phyloP scores from a whole-genome alignment of 2,329 filamentous ascomycete genomes.

The Diaporthe caulivora region DNA sequence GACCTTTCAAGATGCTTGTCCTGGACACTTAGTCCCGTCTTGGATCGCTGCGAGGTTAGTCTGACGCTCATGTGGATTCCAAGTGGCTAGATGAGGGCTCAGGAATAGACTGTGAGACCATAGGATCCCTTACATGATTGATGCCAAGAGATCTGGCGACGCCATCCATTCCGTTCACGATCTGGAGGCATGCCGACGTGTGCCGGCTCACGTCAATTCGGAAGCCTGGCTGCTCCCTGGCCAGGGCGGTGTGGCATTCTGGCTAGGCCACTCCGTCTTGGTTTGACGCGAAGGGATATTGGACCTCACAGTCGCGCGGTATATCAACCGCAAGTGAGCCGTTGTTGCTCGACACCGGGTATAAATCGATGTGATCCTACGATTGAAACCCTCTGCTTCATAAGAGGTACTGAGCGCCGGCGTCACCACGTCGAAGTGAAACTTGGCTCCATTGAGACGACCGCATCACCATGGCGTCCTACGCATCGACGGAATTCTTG shows the following conservation, averaged over 20 bases:
- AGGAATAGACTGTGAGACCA: constrained; percentile 6
- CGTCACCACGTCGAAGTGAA: neutral
- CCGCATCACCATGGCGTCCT: constrained; percentile 1
- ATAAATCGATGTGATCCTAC: neutral
- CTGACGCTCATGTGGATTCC: constrained; percentile 14
- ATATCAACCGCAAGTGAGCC: neutral
- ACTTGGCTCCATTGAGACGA: neutral
- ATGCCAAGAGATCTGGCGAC: constrained; percentile 8
- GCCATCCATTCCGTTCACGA: constrained; percentile 47
- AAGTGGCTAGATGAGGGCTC: constrained; percentile 6
- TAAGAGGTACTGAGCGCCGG: neutral
- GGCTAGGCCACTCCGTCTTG: neutral
- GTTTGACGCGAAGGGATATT: neutral
- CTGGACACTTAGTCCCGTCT: neutral
- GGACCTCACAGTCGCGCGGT: neutral
- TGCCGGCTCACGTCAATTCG: neutral
- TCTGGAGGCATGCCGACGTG: neutral
- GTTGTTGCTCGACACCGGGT: neutral
- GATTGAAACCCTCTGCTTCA: neutral
- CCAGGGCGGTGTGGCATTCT: neutral
- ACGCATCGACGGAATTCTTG: constrained; percentile 13
- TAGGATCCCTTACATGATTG: neutral
- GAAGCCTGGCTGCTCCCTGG: neutral
- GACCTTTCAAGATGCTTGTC: constrained; percentile 18
- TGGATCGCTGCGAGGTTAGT: constrained; percentile 11